These are phyloP conservation scores for Xylariaceae sp. DNA, from an alignment of 2,329 filamentous ascomycete species.

Conservation along the genomic window DNA sequence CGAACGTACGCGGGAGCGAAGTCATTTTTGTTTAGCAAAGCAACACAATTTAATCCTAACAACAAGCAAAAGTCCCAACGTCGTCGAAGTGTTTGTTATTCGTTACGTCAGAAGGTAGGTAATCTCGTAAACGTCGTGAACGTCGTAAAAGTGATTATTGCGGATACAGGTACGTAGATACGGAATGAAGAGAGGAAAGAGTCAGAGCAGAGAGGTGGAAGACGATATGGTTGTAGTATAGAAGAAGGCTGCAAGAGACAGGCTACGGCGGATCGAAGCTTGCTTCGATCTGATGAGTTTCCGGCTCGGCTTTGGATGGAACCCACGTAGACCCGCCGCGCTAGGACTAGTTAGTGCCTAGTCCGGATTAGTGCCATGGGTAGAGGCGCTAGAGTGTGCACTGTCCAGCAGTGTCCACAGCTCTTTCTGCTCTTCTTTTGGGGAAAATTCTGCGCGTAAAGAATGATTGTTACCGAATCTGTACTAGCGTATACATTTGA, in stretches of 20 bases:
- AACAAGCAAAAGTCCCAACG: not conserved
- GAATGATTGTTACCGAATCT: not conserved
- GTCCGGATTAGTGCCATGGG: too few species aligned
- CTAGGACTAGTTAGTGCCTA: too few species aligned
- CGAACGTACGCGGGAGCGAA: conserved; percentile 30
- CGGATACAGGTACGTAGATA: not conserved
- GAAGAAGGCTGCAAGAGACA: not conserved
- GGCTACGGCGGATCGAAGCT: not conserved
- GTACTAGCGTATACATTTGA: not conserved
- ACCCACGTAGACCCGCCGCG: not conserved
- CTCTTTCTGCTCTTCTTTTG: too few species aligned
- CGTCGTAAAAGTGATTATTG: not conserved
- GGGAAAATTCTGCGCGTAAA: too few species aligned
- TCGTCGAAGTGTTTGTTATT: not conserved
- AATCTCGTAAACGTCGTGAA: not conserved
- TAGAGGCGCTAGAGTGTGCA: too few species aligned
- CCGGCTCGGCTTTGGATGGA: conserved; percentile 1
- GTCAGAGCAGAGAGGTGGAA: not conserved
- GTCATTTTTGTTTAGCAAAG: conserved; percentile 25
- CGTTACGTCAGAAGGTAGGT: not conserved
- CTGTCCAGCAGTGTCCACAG: too few species aligned
- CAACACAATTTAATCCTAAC: not conserved
- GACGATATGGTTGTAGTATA: not conserved
- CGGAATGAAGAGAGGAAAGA: not conserved
- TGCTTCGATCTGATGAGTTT: not conserved